A percentile compares a stretch with the other conserved stretches of the same genome.
Evolutionary conservation across 192 early-diverging fungal genomes (phyloP).

Genomic region (Backusella liffmaniae): DNA sequence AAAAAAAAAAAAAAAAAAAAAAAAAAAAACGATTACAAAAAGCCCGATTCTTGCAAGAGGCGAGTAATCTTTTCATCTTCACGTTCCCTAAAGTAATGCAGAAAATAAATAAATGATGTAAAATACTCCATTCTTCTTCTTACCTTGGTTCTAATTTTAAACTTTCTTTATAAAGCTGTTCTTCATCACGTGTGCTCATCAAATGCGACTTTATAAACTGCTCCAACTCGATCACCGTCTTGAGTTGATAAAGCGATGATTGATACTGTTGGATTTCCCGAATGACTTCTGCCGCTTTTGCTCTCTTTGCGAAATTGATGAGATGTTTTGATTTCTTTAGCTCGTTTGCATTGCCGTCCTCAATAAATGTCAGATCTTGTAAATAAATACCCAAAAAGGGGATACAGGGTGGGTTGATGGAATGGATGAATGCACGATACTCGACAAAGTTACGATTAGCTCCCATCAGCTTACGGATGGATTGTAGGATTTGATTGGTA

Average conservation of each 20-base stretch:
- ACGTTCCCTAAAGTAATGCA: constrained; percentile 50
- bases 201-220: constrained; percentile 67
- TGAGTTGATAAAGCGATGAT: constrained; percentile 76
- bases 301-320: constrained; percentile 93
- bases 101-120: background rate
- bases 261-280: constrained; percentile 92
- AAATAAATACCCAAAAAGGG: constrained; percentile 86
- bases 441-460: constrained; percentile 77
- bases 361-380: constrained; percentile 89
- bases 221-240: constrained; percentile 78
- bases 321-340: constrained; percentile 60
- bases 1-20: background rate
- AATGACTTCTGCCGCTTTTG: constrained; percentile 84
- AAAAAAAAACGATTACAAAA: constrained; percentile 49
- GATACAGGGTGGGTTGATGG: constrained; percentile 75
- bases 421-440: constrained; percentile 82
- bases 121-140: background rate
- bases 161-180: constrained; percentile 77
- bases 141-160: constrained; percentile 77
- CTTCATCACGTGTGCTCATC: constrained; percentile 65
- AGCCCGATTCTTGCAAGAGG: constrained; percentile 73
- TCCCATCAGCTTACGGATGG: constrained; percentile 73
- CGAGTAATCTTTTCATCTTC: constrained; percentile 80
- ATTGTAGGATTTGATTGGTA: constrained; percentile 57
- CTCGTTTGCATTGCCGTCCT: constrained; percentile 81